phyloP scores from a whole-genome alignment of 371 early-diverging fungal species.

The Globomyces sp. region DNA sequence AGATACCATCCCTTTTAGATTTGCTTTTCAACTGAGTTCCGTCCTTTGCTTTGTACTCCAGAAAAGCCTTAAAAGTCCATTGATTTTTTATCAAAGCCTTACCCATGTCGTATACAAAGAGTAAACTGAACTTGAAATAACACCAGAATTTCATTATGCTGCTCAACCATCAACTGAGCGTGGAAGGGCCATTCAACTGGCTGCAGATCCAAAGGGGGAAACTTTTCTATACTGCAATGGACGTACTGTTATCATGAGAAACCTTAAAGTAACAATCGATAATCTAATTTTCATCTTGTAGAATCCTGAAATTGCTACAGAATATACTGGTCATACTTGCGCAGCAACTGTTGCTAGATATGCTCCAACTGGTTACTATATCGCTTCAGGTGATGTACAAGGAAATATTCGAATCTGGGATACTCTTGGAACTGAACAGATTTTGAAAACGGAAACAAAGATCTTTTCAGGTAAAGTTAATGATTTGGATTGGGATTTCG shows the following conservation, averaged over 20 bases:
- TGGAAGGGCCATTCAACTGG: slow-evolving; percentile 78
- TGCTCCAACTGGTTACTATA: slow-evolving; percentile 91
- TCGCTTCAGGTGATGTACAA: slow-evolving; percentile 86
- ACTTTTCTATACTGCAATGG: slow-evolving; percentile 89
- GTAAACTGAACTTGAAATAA: neutral
- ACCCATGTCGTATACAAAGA: slow-evolving; percentile 14
- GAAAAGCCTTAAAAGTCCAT: no score
- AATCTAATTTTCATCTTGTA: slow-evolving; percentile 45
- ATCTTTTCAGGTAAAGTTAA: slow-evolving; percentile 74
- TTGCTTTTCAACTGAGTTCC: no score
- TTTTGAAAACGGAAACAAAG: slow-evolving; percentile 78
- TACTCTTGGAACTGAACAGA: slow-evolving; percentile 74
- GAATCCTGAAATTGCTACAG: slow-evolving; percentile 78
- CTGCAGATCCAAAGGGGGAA: slow-evolving; percentile 81
- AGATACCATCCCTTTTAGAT: no score
- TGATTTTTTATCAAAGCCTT: no score
- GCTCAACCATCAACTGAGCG: slow-evolving; percentile 76
- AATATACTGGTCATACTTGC: slow-evolving; percentile 80
- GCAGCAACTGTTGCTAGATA: slow-evolving; percentile 84
- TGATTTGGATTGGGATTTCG: slow-evolving; percentile 93
- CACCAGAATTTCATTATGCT: slow-evolving; percentile 51
- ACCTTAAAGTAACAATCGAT: slow-evolving; percentile 19
- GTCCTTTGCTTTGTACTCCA: no score
- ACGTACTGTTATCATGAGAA: slow-evolving; percentile 81
- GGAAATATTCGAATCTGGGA: slow-evolving; percentile 97